Evolutionary conservation across 208 protist species (phyloP).

Genomic region (Tritrichomonas foetus): DNA sequence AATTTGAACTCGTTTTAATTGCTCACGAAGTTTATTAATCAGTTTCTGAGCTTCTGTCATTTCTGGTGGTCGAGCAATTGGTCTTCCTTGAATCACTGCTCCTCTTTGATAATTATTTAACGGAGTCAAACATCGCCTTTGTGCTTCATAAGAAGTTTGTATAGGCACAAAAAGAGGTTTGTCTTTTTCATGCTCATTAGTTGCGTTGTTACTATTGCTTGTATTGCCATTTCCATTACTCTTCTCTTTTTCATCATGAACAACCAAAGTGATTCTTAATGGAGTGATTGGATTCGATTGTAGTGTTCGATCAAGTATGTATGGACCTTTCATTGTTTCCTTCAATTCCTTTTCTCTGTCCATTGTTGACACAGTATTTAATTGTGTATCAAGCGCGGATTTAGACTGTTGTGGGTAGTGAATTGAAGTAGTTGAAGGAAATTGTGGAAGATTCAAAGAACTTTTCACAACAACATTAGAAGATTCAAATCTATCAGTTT

Average conservation of each 20-base stretch:
- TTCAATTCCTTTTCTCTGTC: too few relatives aligned
- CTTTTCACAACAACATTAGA: too few relatives aligned
- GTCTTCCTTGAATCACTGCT: background rate
- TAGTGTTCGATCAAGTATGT: background rate
- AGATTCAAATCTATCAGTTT: too few relatives aligned
- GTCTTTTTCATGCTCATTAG: background rate
- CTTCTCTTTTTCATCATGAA: background rate
- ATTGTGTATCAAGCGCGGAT: too few relatives aligned
- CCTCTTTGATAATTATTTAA: background rate
- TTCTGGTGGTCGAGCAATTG: background rate
- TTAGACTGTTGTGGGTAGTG: too few relatives aligned
- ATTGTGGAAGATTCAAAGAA: too few relatives aligned
- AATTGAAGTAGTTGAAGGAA: too few relatives aligned
- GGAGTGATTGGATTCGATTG: background rate
- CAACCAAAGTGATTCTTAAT: background rate
- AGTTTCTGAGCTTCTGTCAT: background rate
- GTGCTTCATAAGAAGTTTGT: too few relatives aligned
- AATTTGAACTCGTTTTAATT: background rate
- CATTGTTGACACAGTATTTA: too few relatives aligned
- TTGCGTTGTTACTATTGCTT: background rate
- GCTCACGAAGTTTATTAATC: background rate
- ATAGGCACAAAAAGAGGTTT: background rate
- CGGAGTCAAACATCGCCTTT: too few relatives aligned
- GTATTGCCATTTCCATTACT: too few relatives aligned
- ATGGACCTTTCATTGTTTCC: too few relatives aligned